Conservation (phyloP, 305 asterid genomes). For the Petunia hybrid region DNA sequence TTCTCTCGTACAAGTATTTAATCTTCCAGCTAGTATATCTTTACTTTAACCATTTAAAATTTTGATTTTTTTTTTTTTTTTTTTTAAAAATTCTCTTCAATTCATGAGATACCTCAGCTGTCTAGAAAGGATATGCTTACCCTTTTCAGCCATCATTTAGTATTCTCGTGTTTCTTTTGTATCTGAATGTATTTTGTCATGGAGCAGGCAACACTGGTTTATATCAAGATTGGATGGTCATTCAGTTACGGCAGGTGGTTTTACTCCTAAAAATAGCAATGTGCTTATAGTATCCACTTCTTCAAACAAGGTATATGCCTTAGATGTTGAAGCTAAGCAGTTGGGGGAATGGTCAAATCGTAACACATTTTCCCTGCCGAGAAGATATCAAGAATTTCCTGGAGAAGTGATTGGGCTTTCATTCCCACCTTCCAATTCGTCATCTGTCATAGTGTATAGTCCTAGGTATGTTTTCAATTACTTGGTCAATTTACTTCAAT, state of each 20-base stretch:
- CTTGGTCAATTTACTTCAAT: background rate
- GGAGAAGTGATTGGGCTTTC: conserved; percentile 98
- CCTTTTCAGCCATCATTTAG: background rate
- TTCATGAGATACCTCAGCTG: background rate
- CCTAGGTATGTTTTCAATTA: conserved; percentile 63
- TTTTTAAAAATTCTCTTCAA: background rate
- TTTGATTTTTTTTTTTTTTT: background rate
- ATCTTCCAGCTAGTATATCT: background rate
- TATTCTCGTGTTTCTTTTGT: background rate
- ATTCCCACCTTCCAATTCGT: conserved; percentile 77
- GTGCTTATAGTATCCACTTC: conserved; percentile 85
- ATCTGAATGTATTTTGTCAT: conserved; percentile 17
- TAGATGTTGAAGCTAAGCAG: conserved; percentile 95
- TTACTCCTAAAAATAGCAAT: conserved; percentile 73
- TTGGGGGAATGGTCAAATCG: conserved; percentile 92
- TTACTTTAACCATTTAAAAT: background rate
- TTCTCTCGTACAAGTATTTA: background rate
- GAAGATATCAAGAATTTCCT: conserved; percentile 93
- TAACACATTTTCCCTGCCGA: conserved; percentile 81
- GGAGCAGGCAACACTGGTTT: conserved; percentile 96
- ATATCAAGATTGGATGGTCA: conserved; percentile 92
- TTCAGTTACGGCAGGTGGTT: conserved; percentile 90
- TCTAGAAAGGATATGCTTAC: background rate
- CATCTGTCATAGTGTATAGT: conserved; percentile 82
- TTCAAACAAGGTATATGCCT: conserved; percentile 87